phyloP scores from a whole-genome alignment of 1,284 basidiomycete genomes.

The Wallemia hederae region DNA sequence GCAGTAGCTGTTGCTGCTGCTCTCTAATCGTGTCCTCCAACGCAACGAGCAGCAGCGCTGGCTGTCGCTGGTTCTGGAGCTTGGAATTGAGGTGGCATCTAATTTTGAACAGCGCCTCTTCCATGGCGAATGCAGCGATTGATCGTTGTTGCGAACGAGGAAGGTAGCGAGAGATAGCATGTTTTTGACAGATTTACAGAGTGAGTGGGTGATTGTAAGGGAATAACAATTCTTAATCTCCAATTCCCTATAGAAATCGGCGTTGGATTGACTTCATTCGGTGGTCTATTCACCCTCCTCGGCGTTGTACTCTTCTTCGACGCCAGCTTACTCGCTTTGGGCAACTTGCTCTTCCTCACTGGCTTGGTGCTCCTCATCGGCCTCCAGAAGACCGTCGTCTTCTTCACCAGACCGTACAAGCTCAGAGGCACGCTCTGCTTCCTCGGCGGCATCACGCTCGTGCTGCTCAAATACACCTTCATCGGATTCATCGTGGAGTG shows the following conservation, averaged over 20 bases:
- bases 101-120: constrained; percentile 42
- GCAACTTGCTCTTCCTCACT: constrained; percentile 78
- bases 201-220: neutral
- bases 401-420: constrained; percentile 90
- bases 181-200: neutral
- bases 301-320: constrained; percentile 93
- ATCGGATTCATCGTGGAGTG: constrained; percentile 77
- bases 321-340: constrained; percentile 78
- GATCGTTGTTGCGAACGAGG: neutral
- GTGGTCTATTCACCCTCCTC: constrained; percentile 78
- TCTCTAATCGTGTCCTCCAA: constrained; percentile 66
- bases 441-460: constrained; percentile 57
- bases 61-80: constrained; percentile 60
- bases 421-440: constrained; percentile 78
- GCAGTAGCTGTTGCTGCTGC: constrained; percentile 33
- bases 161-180: too few relatives aligned
- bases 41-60: constrained; percentile 61
- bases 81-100: constrained; percentile 55
- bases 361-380: constrained; percentile 84
- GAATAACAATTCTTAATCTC: neutral
- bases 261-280: constrained; percentile 90
- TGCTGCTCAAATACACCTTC: constrained; percentile 77
- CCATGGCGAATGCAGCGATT: neutral
- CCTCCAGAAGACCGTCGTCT: constrained; percentile 85
- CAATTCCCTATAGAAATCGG: constrained; percentile 39